Evolutionary conservation across 106 monocot species (phyloP), one percentile per base, ranked within the genome.

Genomic region (Phalaenopsis aphrodite): DNA sequence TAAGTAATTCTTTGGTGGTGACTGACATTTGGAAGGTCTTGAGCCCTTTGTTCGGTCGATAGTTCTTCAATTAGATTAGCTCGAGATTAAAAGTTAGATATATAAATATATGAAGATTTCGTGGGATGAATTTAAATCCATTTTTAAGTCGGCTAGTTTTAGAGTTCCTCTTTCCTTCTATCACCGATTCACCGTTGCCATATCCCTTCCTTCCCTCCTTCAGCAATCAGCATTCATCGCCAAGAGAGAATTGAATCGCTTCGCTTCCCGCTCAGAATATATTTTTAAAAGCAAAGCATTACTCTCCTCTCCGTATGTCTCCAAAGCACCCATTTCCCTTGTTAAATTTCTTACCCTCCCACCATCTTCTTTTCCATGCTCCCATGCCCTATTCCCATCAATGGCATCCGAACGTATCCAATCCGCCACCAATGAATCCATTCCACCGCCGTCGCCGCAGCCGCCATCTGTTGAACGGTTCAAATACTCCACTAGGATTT

Each of bases 401-500:
- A 41, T 42, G 42, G 49, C 24, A 71, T 46, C 79, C 2, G 37
- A 58, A 80, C 19, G 37, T n/a, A 42, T 37, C 46, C 5, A 42
- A 36, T 73, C 38, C 9, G 12, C 9, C 42, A n/a, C 6, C 39
- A 82, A 42, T 9, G 74, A 74, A 45, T 8, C 36, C 43, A 39
- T 74, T 39, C 43, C 37, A 10, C 42, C 14, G n/a, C 16, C 0
- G 9, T 5, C 43, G 4, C 74, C 74, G 6, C 42, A 18, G 42
- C 17, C 42, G 42, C 43, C 74, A 18, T 3, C 68, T 41, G 69
- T 73, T 75, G 80, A 87, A 23, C 55, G 65, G 66, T 91, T 86
- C 83, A 89, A 86, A 83, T 94, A 93, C 79, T 93, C 93, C 5
- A 89, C 65, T 38, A 52, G 89, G n/a, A 86, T 85, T 42, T 81